Evolutionary conservation across 768 basidiomycete species (phyloP), one percentile per base, ranked within the genome.

Genomic region (Hygrophorus russula): DNA sequence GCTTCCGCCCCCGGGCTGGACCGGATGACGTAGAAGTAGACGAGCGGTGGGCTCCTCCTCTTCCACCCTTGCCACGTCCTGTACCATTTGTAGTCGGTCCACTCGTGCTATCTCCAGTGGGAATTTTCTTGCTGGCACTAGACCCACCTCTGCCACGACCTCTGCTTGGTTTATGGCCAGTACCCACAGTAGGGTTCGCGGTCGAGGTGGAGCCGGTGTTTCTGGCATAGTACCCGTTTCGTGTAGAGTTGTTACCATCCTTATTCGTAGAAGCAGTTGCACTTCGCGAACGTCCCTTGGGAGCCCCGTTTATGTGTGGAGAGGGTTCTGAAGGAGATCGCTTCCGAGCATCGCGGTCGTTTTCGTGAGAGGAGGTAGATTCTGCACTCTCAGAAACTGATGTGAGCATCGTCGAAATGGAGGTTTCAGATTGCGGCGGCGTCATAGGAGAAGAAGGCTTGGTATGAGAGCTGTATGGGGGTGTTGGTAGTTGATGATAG

Each of bases 221-320:
- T 8, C 18, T 41, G 5, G 27, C 24, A 29, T 13, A 29, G 14
- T 14, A 8, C 4, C 28, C 29, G 27, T 13, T 10, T 14, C 31
- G 31, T 33, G 27, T 20, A 5, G 42, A 33, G 15, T 14, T 15
- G 4, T 45, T 28, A 5, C 11, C 6, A 15, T 45, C 14, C n/a
- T 29, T 39, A 6, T 11, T 20, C 41, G 19, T 19, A 10, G 36
- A 19, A 11, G 29, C 33, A 4, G 27, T 35, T 33, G 17, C 36
- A 33, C 38, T 46, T 20, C 31, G 24, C 32, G 45, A 11, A 8
- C 45, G 45, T 28, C 45, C 45, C 34, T 33, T 40, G 24, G 37
- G 14, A 17, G 39, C 27, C 3, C 31, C 30, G 10, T 31, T 35
- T 9, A 15, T 15, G 9, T 20, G 45, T 8, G 29, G 18, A 8